Conservation (phyloP, 192 early-diverging fungal genomes). For the Phlyctochytrium arcticum region DNA sequence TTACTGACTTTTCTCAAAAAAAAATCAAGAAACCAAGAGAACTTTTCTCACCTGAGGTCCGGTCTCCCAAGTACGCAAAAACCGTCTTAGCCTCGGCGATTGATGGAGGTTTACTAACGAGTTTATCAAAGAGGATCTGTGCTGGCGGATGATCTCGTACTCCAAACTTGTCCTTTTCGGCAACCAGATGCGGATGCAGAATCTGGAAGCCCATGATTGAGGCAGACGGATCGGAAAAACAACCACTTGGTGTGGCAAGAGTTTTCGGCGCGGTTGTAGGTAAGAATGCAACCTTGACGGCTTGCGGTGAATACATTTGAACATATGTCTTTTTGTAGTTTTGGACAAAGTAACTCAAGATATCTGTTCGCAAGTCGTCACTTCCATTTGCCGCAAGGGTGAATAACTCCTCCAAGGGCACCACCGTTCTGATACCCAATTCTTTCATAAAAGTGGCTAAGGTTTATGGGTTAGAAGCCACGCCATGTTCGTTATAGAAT, state of each 20-base stretch:
- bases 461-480: neutral
- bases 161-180: slow-evolving; percentile 59
- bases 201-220: slow-evolving; percentile 65
- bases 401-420: slow-evolving; percentile 37
- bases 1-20: too few species aligned
- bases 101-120: slow-evolving; percentile 28
- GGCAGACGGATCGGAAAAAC: slow-evolving; percentile 58
- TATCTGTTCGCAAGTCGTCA: slow-evolving; percentile 32
- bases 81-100: slow-evolving; percentile 42
- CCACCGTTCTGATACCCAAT: slow-evolving; percentile 31
- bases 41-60: slow-evolving; percentile 39
- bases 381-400: slow-evolving; percentile 14
- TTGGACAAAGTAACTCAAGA: slow-evolving; percentile 68
- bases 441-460: slow-evolving; percentile 39
- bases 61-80: slow-evolving; percentile 66
- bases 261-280: slow-evolving; percentile 29
- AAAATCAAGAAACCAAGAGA: too few species aligned
- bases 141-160: slow-evolving; percentile 57
- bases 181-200: slow-evolving; percentile 47
- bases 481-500: neutral
- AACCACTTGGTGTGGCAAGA: slow-evolving; percentile 56
- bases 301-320: slow-evolving; percentile 41
- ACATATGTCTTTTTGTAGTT: slow-evolving; percentile 58
- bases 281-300: slow-evolving; percentile 55
- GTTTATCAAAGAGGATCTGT: slow-evolving; percentile 27